Base-by-base conservation (phyloP, 805 yeast genomes). In the Metschnikowia dekortorum region DNA sequence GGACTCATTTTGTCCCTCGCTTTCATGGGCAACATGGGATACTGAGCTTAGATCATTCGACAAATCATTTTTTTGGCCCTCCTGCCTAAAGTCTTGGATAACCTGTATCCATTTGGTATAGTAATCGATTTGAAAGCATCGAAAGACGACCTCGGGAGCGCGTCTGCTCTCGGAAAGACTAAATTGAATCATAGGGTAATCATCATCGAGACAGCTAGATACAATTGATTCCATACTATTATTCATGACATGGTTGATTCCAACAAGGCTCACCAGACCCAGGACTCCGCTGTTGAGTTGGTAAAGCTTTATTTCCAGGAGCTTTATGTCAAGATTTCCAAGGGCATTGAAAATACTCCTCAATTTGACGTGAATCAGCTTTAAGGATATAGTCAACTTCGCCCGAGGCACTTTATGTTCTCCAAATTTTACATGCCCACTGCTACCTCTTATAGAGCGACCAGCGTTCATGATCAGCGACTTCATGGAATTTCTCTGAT, bases 61-160 rank as follows among this genome's bases (percentile, higher is more conserved):
- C 14, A 26, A 29, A n/a, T 1, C 22, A 39, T 30, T 3, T 10
- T 30, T 39, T 10, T 29, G 34, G 30, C 2, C 14, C 10, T 40
- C 39, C 26, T 42, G 45, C 45, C 28, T 32, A 22, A 42, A 34
- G 2, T 38, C 48, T 31, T 54, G 53, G 28, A 42, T 14, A 39
- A 10, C 13, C 5, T 68, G 53, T 14, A 86, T 50, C 86, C 91
- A 81, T 26, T 69, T 65, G 0, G 90, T 81, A 56, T 82, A 78
- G 56, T 86, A 87, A 38, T 83, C 81, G 2, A 85, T 7, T 5
- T 68, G 55, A 10, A 80, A 48, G 51, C 83, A 80, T 34, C 79
- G 69, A 22, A 85, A 53, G 40, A 73, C 69, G 1, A 82, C 56
- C 29, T 75, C 79, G 6, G 75, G 46, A 2, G 61, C 62, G 9